These are phyloP conservation scores for Platanthera zijinensis DNA, from an alignment of 106 monocot species.

Conservation along the genomic window DNA sequence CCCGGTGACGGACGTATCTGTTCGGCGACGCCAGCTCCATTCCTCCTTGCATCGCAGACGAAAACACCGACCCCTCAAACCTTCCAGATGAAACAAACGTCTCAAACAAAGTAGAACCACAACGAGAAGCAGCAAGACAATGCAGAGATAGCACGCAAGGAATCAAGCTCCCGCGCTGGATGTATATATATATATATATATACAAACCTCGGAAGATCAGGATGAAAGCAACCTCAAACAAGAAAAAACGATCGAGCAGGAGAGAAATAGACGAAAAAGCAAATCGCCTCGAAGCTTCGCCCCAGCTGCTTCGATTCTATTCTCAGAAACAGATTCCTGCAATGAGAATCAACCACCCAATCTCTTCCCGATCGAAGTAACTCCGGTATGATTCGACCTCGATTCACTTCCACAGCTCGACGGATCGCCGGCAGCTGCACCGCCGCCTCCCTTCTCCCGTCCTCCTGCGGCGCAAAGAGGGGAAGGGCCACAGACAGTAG, in stretches of 20 bases:
- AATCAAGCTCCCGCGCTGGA: not conserved
- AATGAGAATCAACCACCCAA: not conserved
- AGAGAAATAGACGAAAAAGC: not conserved
- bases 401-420: not conserved
- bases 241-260: not conserved
- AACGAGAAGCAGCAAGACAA: not conserved
- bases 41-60: slow-evolving; percentile 7
- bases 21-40: slow-evolving; percentile 8
- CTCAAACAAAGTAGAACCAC: not conserved
- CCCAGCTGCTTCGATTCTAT: not conserved
- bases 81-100: not conserved
- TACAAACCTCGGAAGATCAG: not conserved
- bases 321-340: not conserved
- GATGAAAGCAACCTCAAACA: slow-evolving; percentile 3
- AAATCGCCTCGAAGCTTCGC: not conserved
- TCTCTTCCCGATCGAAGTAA: not conserved
- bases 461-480: not conserved
- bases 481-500: not conserved
- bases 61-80: slow-evolving; percentile 6
- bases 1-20: not conserved
- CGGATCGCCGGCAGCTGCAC: not conserved
- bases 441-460: not conserved
- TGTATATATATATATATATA: too few species aligned
- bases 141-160: not conserved
- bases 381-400: not conserved